Base-by-base conservation (phyloP, 2,329 filamentous ascomycete species). In the Diaporthe sp. region DNA sequence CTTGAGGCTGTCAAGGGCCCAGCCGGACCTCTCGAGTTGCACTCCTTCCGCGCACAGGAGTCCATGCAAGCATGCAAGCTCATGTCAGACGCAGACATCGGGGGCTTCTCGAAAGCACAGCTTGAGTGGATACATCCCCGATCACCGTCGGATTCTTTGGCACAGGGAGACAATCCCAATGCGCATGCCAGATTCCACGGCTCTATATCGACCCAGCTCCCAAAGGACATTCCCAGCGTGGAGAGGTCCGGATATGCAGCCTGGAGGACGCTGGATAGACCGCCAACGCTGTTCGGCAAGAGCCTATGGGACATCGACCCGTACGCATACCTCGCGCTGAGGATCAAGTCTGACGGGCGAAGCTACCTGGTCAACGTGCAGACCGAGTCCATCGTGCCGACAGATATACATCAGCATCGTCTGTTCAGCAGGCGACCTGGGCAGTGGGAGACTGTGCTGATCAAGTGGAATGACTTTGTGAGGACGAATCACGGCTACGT, bases 311-410 rank as follows among this genome's bases (percentile, higher is more conserved):
- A 98, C 82, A 93, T 98, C 71, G 96, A 98, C 81, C 92, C 94
- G 3, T 98, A 98, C 85, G 87, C 90, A 17, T 98, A 95, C 84
- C 92, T 99, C 13, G 96, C 95, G 0, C 85, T 99, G 81, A 93
- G 96, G 19, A 89, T 99, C 79, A 97, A 95, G 83, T 96, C 94
- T 4, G 97, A 98, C 82, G 96, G 95, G 22, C 89, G 97, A 75
- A 94, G 94, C 80, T 99, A 98, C 86, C 95, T 98, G 75, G 92
- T 99, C 81, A 99, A 99, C 84, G 87, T 99, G 22, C 97, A 98
- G 87, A 98, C 96, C 4, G 96, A 99, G 82, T 94, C 94, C 1
- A 93, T 99, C 73, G 94, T 98, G 65, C 94, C 95, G 15, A 96
- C 95, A n/a, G 97, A 99, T 83, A 88, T 99, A 77, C 97, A 98